Evolutionary conservation across 176 grass and related monocot genomes (phyloP).

Genomic region (Urochloa ruziziensis): DNA sequence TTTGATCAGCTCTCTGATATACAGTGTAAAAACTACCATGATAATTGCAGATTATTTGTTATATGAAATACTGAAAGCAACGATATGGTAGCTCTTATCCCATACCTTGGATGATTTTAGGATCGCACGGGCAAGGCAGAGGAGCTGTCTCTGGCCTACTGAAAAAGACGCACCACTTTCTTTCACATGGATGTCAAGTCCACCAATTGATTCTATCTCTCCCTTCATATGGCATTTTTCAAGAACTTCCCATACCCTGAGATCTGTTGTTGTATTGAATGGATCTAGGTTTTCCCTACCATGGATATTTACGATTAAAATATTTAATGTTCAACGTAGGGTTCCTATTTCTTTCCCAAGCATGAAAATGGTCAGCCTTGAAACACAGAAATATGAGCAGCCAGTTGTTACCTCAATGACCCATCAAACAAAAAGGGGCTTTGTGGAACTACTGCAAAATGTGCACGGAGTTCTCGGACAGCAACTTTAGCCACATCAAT

Average conservation of each 20-base stretch:
- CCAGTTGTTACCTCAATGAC: constrained; percentile 63
- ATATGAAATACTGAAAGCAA: no score
- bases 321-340: not conserved
- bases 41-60: not conserved
- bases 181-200: constrained; percentile 77
- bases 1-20: not conserved
- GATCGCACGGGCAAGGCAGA: constrained; percentile 83
- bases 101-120: constrained; percentile 90
- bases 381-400: constrained; percentile 27
- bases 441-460: constrained; percentile 89
- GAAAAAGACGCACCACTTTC: constrained; percentile 77
- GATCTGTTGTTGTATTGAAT: constrained; percentile 51
- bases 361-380: not conserved
- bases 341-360: not conserved
- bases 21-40: not conserved
- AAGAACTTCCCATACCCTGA: constrained; percentile 89
- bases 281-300: constrained; percentile 89
- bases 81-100: not conserved
- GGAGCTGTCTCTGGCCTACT: constrained; percentile 84
- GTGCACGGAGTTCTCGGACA: constrained; percentile 64
- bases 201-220: constrained; percentile 71
- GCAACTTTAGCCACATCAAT: constrained; percentile 65
- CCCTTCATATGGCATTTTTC: constrained; percentile 93
- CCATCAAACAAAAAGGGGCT: constrained; percentile 90
- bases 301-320: not conserved